Evolutionary conservation across 768 basidiomycete genomes (phyloP).

Genomic region (Tremella mesenterica): DNA sequence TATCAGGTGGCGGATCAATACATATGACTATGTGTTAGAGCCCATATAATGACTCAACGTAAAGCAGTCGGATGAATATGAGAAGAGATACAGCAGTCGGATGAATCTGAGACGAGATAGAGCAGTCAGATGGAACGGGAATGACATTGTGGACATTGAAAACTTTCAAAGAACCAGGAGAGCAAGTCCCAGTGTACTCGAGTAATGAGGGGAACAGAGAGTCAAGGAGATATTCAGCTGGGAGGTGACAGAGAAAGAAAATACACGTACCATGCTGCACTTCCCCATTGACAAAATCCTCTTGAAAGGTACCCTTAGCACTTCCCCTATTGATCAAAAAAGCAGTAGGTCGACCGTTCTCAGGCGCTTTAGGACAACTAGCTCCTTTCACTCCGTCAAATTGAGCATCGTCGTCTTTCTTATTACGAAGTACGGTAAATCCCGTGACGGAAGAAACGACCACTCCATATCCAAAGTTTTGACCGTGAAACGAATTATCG

Average conservation of each 20-base stretch:
- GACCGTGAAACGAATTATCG: constrained; percentile 40
- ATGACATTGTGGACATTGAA: too few relatives aligned
- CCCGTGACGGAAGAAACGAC: constrained; percentile 41
- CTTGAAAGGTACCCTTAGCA: constrained; percentile 40
- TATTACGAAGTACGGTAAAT: constrained; percentile 41
- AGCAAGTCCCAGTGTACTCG: too few relatives aligned
- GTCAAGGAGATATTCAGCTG: not conserved
- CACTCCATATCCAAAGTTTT: constrained; percentile 43
- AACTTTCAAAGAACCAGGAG: too few relatives aligned
- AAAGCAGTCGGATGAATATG: too few relatives aligned
- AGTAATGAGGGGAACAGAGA: not conserved
- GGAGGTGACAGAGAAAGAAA: not conserved
- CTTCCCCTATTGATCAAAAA: constrained; percentile 43
- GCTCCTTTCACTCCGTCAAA: constrained; percentile 37
- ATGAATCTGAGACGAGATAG: too few relatives aligned
- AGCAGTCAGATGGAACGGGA: too few relatives aligned
- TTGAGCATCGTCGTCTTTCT: constrained; percentile 24
- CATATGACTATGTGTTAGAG: constrained; percentile 39
- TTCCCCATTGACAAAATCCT: constrained; percentile 45
- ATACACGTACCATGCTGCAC: constrained; percentile 43
- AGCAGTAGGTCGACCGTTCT: constrained; percentile 38
- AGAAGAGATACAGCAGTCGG: too few relatives aligned
- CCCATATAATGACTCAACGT: not conserved
- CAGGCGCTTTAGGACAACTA: constrained; percentile 41
- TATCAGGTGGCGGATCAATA: constrained; percentile 33